Conservation (phyloP, 371 early-diverging fungal genomes). For the Haplosporangium sp. region DNA sequence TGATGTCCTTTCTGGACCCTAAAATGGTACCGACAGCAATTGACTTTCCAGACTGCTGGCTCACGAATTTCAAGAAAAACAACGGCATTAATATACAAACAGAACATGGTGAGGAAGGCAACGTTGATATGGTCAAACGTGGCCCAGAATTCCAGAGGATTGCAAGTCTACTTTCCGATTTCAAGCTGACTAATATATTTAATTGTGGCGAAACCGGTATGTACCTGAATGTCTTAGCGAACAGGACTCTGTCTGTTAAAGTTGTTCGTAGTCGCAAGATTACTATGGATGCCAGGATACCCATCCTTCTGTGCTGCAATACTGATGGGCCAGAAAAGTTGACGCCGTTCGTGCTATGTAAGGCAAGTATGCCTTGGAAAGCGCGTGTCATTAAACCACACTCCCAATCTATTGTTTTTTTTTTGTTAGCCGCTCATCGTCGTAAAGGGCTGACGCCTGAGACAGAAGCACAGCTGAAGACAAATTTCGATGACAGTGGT, state of each 20-base stretch:
- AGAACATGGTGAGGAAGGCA: slow-evolving; percentile 6
- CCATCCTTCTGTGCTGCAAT: slow-evolving; percentile 9
- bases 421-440: not conserved
- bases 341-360: slow-evolving; percentile 3
- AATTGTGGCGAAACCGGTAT: slow-evolving; percentile 11
- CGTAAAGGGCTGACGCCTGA: not conserved
- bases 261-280: slow-evolving; percentile 1
- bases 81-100: not conserved
- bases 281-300: not conserved
- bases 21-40: not conserved
- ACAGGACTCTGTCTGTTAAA: not conserved
- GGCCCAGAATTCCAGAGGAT: not conserved
- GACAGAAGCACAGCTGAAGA: too few species aligned
- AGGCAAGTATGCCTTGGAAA: too few species aligned
- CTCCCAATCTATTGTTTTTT: too few species aligned
- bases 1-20: not conserved
- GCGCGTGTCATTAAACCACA: too few species aligned
- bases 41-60: not conserved
- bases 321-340: slow-evolving; percentile 4
- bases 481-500: not conserved
- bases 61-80: not conserved
- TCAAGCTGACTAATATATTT: not conserved
- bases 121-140: not conserved
- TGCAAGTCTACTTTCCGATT: not conserved
- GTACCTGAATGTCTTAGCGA: slow-evolving; percentile 1